A percentile compares a stretch with the other conserved stretches of the same genome.
phyloP scores from a whole-genome alignment of 1,139 yeast species.

The Taiozyma sp. region DNA sequence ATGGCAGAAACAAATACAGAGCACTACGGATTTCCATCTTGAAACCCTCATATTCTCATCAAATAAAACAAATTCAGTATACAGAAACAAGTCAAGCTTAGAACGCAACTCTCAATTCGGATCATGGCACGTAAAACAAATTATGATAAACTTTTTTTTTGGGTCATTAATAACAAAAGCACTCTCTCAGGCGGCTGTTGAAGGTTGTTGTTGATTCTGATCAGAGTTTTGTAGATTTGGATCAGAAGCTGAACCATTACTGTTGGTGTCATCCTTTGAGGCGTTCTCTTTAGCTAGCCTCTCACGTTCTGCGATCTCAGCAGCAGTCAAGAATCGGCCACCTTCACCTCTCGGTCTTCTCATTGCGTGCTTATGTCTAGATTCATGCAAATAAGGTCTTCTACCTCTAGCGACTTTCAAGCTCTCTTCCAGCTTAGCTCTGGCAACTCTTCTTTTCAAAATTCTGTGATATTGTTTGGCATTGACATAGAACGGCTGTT shows the following conservation, averaged over 20 bases:
- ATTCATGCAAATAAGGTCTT: conserved; percentile 92
- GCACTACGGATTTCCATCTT: no score
- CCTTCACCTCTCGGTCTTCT: conserved; percentile 99
- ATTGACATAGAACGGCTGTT: conserved; percentile 95
- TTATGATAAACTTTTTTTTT: neutral
- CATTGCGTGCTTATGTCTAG: conserved; percentile 99
- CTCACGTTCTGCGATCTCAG: conserved; percentile 87
- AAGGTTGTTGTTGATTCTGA: neutral
- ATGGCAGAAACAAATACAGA: neutral
- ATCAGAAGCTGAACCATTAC: neutral
- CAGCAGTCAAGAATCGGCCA: conserved; percentile 93
- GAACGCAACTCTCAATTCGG: neutral
- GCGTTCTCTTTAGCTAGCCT: conserved; percentile 14
- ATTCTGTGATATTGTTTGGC: conserved; percentile 98
- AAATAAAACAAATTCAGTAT: neutral
- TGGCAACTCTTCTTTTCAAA: conserved; percentile 84
- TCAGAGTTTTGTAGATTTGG: neutral
- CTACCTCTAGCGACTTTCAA: conserved; percentile 86
- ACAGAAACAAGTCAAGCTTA: neutral
- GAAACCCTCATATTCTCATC: neutral
- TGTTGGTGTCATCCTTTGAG: neutral
- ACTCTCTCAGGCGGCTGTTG: neutral
- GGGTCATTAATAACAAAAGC: neutral
- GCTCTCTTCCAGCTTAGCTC: conserved; percentile 89
- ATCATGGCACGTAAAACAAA: neutral